A percentile compares a stretch with the other conserved stretches of the same genome.
Evolutionary conservation across 352 stramenopile species (phyloP).

Genomic region (Pythium insidiosum): DNA sequence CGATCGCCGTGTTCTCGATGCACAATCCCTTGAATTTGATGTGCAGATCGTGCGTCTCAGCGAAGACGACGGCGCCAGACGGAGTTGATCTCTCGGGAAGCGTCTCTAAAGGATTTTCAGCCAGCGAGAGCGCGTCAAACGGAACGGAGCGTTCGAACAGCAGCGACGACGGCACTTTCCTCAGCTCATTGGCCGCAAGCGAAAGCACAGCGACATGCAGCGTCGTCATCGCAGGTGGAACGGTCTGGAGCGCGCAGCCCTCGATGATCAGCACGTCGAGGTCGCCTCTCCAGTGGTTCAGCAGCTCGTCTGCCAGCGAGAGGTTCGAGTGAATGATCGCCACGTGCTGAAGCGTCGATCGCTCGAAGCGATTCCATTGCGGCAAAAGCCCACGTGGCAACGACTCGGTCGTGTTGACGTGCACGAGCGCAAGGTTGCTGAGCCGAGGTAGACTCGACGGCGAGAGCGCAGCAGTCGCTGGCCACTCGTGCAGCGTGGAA

Average conservation of each 20-base stretch:
- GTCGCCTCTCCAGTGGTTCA: background rate
- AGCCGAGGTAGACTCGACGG: background rate
- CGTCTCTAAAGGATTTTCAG: slow-evolving; percentile 2
- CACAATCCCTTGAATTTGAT: slow-evolving; percentile 1
- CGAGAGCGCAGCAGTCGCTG: background rate
- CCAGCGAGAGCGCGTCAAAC: slow-evolving; percentile 6
- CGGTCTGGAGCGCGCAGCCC: background rate
- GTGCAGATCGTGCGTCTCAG: too few species aligned
- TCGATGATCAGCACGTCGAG: slow-evolving; percentile 5
- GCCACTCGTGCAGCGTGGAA: slow-evolving; percentile 2
- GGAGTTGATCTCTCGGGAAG: background rate
- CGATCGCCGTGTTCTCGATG: background rate
- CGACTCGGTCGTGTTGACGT: slow-evolving; percentile 2
- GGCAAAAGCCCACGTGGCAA: background rate
- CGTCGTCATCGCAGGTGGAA: background rate
- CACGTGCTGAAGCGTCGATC: too few species aligned
- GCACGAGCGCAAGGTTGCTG: slow-evolving; percentile 2
- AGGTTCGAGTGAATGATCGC: slow-evolving; percentile 7
- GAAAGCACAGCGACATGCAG: slow-evolving; percentile 4
- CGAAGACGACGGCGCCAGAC: background rate
- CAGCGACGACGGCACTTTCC: background rate
- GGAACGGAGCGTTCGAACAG: slow-evolving; percentile 1
- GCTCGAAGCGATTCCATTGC: background rate
- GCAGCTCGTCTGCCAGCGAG: background rate
- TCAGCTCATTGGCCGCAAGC: slow-evolving; percentile 4